Base-by-base conservation (phyloP, 352 stramenopile genomes). In the Phytophthora megakarya region DNA sequence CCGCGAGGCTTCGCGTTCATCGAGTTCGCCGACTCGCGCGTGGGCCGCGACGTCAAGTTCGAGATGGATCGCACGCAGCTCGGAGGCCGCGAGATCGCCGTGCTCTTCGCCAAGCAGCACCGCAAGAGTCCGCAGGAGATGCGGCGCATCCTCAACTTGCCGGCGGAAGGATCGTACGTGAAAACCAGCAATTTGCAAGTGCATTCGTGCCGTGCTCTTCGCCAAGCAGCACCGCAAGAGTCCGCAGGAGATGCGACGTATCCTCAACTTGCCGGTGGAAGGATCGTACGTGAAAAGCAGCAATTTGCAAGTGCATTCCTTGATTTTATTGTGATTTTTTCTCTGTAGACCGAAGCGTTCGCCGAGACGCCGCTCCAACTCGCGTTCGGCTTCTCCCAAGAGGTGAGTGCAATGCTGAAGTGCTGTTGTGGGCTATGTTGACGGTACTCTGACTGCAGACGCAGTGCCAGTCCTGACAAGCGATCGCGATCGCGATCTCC, bases 1-100 rank as follows among this genome's bases (percentile, higher is more conserved):
- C 80, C 78, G 3, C 68, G 86, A 25, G 89, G 88, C 15, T 97
- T 96, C 68, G 89, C 84, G 0, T 93, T 93, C 65, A 87, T 93
- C 22, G 84, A 93, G 75, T 90, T 93, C 57, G 62, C 60, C 5
- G 84, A 93, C 48, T 67, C 72, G 26, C 78, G 70, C 19, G 76
- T 89, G n/a, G 84, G 78, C 3, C 72, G 84, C 12, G 80, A 90
- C 25, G 67, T 89, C 33, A 93, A 93, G 73, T 75, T 82, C 59
- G 65, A 79, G 56, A 91, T 91, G 81, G 84, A 93, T 53, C 81
- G 84, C 47, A 79, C 76, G 42, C 75, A 72, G 21, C 70, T 93
- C 9, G 72, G 84, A 30, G 84, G 81, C 9, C 75, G 72, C n/a
- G 84, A 93, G 71, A 88, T 93, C 42, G 81, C 80, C 5, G 84